These are phyloP conservation scores for Protomyces inundatus DNA, from an alignment of 1,139 yeast species.

Conservation along the genomic window DNA sequence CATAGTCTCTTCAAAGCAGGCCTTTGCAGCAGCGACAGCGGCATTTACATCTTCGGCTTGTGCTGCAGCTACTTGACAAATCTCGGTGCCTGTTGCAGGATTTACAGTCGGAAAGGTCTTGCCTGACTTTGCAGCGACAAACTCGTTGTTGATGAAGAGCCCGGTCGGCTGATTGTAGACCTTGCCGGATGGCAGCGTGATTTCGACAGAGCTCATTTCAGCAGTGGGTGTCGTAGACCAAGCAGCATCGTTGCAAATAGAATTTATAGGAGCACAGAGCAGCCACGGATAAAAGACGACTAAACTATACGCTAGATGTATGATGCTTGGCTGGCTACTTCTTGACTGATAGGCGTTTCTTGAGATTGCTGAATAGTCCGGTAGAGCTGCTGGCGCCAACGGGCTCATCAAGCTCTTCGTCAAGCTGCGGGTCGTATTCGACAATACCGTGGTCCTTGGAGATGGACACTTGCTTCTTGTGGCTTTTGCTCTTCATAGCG, in stretches of 20 bases:
- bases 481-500: conserved; percentile 6
- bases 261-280: too few species aligned
- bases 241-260: too few species aligned
- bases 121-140: conserved; percentile 51
- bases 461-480: background rate
- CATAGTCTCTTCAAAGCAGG: conserved; percentile 46
- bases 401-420: conserved; percentile 1
- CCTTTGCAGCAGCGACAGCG: conserved; percentile 56
- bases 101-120: conserved; percentile 50
- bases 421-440: conserved; percentile 7
- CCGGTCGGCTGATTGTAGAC: conserved; percentile 65
- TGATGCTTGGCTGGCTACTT: background rate
- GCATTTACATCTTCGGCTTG: conserved; percentile 75
- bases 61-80: conserved; percentile 66
- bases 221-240: background rate
- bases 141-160: conserved; percentile 73
- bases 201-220: background rate
- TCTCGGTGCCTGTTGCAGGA: conserved; percentile 62
- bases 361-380: conserved; percentile 4
- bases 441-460: conserved; percentile 2
- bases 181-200: conserved; percentile 53
- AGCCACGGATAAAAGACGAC: too few species aligned
- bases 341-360: conserved; percentile 20
- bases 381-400: background rate
- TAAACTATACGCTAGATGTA: background rate